These are phyloP conservation scores for Pneumocystis wakefieldiae DNA, from an alignment of 1,139 yeast genomes.

Conservation along the genomic window DNA sequence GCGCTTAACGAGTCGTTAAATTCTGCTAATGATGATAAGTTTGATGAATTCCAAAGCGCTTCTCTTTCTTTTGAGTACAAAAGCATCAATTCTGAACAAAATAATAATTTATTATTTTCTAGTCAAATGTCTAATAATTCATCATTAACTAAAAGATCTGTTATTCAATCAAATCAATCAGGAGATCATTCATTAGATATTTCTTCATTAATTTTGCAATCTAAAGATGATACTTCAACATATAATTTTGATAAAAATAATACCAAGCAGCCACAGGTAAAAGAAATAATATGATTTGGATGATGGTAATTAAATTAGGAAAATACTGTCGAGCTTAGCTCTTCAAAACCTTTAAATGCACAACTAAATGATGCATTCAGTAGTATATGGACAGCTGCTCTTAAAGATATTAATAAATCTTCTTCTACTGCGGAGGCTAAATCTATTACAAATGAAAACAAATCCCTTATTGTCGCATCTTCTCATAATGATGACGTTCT, in stretches of 20 bases:
- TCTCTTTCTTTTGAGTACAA: constrained; percentile 17
- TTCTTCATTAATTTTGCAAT: not conserved
- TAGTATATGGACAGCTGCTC: not conserved
- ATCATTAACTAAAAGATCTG: not conserved
- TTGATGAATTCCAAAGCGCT: constrained; percentile 88
- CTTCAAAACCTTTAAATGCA: not conserved
- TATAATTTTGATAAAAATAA: not conserved
- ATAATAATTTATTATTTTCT: not conserved
- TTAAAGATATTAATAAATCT: not conserved
- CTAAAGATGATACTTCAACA: not conserved
- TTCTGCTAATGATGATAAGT: constrained; percentile 50
- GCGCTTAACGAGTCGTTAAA: constrained; percentile 14
- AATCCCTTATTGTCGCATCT: not conserved
- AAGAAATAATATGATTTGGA: not conserved
- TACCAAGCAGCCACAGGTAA: not conserved
- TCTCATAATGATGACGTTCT: not conserved
- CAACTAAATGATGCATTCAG: not conserved
- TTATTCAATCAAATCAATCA: not conserved
- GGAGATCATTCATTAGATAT: not conserved
- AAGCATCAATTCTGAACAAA: not conserved
- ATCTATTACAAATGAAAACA: not conserved
- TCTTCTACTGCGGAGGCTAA: not conserved
- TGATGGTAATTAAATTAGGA: not conserved
- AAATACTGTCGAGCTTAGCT: not conserved
- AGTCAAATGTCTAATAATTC: not conserved